A percentile compares a stretch with the other conserved stretches of the same genome.
phyloP scores from a whole-genome alignment of 352 stramenopile genomes.

The Lagenidium giganteum region DNA sequence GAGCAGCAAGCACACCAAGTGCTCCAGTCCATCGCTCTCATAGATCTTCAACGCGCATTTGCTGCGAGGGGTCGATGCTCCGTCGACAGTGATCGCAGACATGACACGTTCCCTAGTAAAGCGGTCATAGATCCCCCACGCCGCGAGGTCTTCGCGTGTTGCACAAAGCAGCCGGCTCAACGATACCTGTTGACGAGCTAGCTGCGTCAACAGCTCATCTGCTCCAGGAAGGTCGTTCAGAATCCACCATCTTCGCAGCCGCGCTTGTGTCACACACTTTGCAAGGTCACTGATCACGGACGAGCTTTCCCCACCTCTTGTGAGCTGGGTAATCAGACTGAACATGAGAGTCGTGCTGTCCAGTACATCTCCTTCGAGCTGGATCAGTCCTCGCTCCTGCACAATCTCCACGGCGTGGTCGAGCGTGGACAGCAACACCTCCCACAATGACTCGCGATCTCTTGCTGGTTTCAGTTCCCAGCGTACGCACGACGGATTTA shows the following conservation, averaged over 20 bases:
- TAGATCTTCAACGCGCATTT: too few relatives aligned
- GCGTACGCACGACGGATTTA: slow-evolving; percentile 30
- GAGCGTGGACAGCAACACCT: slow-evolving; percentile 34
- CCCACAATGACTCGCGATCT: slow-evolving; percentile 30
- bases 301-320: too few relatives aligned
- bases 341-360: too few relatives aligned
- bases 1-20: slow-evolving; percentile 45
- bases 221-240: slow-evolving; percentile 27
- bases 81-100: slow-evolving; percentile 18
- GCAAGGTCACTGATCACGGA: too few relatives aligned
- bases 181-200: slow-evolving; percentile 38
- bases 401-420: slow-evolving; percentile 36
- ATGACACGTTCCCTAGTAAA: slow-evolving; percentile 51
- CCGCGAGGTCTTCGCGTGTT: slow-evolving; percentile 65
- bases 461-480: slow-evolving; percentile 25
- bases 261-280: slow-evolving; percentile 43
- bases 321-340: slow-evolving; percentile 34
- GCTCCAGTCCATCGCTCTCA: slow-evolving; percentile 36
- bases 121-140: slow-evolving; percentile 54
- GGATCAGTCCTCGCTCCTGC: too few relatives aligned
- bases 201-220: slow-evolving; percentile 28
- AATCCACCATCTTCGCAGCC: slow-evolving; percentile 54
- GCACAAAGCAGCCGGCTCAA: slow-evolving; percentile 37
- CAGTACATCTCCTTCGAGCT: too few relatives aligned
- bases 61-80: not conserved